Conservation (phyloP, 768 basidiomycete genomes). For the Austroboletus eburneus region DNA sequence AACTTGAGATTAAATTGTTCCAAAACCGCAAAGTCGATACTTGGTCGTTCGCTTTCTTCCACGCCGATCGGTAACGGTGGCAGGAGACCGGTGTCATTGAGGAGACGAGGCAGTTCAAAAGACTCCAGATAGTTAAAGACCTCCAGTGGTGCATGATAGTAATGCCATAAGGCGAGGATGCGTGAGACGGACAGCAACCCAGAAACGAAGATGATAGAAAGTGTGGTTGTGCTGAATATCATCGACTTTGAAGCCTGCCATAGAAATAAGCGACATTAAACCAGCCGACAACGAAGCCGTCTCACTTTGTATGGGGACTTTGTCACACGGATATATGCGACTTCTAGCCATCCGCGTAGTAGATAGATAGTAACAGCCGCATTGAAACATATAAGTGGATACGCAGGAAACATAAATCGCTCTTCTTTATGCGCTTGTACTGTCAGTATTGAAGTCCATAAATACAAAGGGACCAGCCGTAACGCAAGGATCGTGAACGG, state of each 20-base stretch:
- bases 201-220: slow-evolving; percentile 61
- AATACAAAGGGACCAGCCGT: slow-evolving; percentile 81
- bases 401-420: slow-evolving; percentile 96
- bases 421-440: slow-evolving; percentile 95
- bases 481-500: slow-evolving; percentile 75
- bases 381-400: slow-evolving; percentile 90
- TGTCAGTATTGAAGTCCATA: slow-evolving; percentile 83
- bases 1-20: slow-evolving; percentile 66
- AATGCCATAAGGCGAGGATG: slow-evolving; percentile 75
- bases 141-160: slow-evolving; percentile 88
- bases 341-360: slow-evolving; percentile 83
- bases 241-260: slow-evolving; percentile 69
- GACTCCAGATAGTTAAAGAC: slow-evolving; percentile 68
- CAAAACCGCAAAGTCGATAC: slow-evolving; percentile 66
- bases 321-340: slow-evolving; percentile 65
- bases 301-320: slow-evolving; percentile 82
- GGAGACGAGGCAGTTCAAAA: slow-evolving; percentile 74
- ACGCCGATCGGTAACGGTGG: slow-evolving; percentile 39
- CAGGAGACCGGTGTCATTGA: slow-evolving; percentile 67
- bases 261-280: slow-evolving; percentile 2
- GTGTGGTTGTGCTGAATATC: slow-evolving; percentile 74
- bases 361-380: slow-evolving; percentile 88
- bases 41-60: slow-evolving; percentile 42
- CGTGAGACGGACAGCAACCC: slow-evolving; percentile 73
- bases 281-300: neutral